A percentile compares a stretch with the other conserved stretches of the same genome.
Evolutionary conservation across 352 stramenopile species (phyloP).

Genomic region (Pythium sukuiense): DNA sequence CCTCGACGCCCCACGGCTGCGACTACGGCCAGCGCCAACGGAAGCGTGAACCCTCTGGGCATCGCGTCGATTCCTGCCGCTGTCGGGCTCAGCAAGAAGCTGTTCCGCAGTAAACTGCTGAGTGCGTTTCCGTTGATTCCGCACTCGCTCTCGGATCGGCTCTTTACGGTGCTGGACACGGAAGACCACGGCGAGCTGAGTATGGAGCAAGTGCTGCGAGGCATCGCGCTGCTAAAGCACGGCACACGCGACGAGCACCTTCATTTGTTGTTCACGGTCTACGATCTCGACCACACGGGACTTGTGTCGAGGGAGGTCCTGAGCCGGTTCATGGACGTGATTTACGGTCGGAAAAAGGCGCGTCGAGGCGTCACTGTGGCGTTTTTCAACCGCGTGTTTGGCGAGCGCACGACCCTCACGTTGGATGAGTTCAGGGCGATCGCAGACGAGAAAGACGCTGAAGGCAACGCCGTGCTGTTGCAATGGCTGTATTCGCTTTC

Average conservation of each 20-base stretch:
- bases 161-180: slow-evolving; percentile 84
- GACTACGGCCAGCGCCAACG: slow-evolving; percentile 3
- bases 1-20: slow-evolving; percentile 18
- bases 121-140: slow-evolving; percentile 78
- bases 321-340: slow-evolving; percentile 83
- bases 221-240: slow-evolving; percentile 75
- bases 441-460: slow-evolving; percentile 51
- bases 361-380: slow-evolving; percentile 40
- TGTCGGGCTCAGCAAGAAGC: slow-evolving; percentile 57
- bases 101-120: slow-evolving; percentile 82
- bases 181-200: slow-evolving; percentile 66
- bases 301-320: slow-evolving; percentile 70
- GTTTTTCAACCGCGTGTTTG: slow-evolving; percentile 68
- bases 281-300: slow-evolving; percentile 70
- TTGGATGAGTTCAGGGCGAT: slow-evolving; percentile 64
- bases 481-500: slow-evolving; percentile 68
- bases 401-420: slow-evolving; percentile 37
- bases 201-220: slow-evolving; percentile 60
- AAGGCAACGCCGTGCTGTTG: slow-evolving; percentile 55
- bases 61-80: neutral
- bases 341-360: slow-evolving; percentile 66
- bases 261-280: slow-evolving; percentile 82
- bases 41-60: slow-evolving; percentile 13
- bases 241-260: slow-evolving; percentile 71
- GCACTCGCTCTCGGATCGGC: slow-evolving; percentile 74